phyloP scores from a whole-genome alignment of 2,329 filamentous ascomycete species.

The Annulohypoxylon truncatum region DNA sequence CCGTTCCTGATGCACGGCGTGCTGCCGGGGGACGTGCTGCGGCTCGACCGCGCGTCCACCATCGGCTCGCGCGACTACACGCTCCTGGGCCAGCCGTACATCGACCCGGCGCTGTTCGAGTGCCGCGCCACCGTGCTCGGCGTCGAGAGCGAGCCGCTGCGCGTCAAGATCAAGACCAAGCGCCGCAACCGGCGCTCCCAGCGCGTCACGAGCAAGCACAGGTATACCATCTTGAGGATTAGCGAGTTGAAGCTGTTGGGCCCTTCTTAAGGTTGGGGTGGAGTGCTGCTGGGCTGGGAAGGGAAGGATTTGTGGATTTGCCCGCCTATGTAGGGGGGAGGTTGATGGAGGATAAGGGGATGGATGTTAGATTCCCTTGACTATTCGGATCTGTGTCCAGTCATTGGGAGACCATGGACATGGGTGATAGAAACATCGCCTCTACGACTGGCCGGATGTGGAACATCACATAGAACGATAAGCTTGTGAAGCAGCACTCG shows the following conservation, averaged over 20 bases:
- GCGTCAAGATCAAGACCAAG: constrained; percentile 85
- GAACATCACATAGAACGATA: not conserved
- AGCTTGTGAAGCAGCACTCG: not conserved
- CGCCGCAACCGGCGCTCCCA: constrained; percentile 78
- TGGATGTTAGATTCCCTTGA: not conserved
- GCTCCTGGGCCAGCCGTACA: constrained; percentile 80
- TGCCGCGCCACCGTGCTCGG: constrained; percentile 88
- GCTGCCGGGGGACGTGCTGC: constrained; percentile 83
- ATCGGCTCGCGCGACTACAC: constrained; percentile 93
- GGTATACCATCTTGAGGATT: constrained; percentile 86
- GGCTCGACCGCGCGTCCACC: constrained; percentile 84
- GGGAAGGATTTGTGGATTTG: not conserved
- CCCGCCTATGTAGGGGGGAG: not conserved
- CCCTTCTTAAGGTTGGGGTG: constrained; percentile 26
- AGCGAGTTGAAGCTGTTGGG: constrained; percentile 76
- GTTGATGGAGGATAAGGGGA: not conserved
- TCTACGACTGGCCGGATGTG: not conserved
- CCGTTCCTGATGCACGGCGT: constrained; percentile 84
- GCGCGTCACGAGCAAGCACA: constrained; percentile 88
- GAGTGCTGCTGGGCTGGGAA: constrained; percentile 3
- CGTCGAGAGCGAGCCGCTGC: constrained; percentile 82
- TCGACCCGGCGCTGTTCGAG: constrained; percentile 86
- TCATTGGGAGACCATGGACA: not conserved
- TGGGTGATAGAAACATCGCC: not conserved
- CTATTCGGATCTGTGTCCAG: not conserved